A percentile compares a stretch with the other conserved stretches of the same genome.
phyloP scores from a whole-genome alignment of 169 alveolate genomes.

The Plasmodium gaboni region DNA sequence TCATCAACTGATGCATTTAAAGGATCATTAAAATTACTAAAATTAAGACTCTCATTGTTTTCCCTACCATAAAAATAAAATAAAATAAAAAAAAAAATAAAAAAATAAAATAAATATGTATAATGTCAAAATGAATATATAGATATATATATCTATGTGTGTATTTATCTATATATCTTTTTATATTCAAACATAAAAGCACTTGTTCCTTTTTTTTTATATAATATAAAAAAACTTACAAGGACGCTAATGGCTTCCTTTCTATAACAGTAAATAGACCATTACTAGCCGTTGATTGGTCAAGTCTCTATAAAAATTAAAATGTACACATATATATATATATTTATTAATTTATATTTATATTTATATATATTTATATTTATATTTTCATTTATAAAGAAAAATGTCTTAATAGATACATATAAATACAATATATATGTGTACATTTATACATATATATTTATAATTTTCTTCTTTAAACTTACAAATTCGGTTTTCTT shows the following conservation, averaged over 20 bases:
- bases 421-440: not conserved
- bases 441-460: not conserved
- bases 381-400: not conserved
- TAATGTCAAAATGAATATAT: not conserved
- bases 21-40: constrained; percentile 48
- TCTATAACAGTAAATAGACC: constrained; percentile 73
- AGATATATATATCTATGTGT: not conserved
- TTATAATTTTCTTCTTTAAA: not conserved
- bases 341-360: too few relatives aligned
- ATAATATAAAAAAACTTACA: constrained; percentile 25
- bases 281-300: constrained; percentile 59
- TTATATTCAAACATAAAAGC: not conserved
- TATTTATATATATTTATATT: too few relatives aligned
- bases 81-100: not conserved
- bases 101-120: not conserved
- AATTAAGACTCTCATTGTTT: constrained; percentile 42
- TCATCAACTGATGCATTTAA: constrained; percentile 15
- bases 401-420: not conserved
- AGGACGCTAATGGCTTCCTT: constrained; percentile 60
- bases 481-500: constrained; percentile 54
- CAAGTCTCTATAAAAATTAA: constrained; percentile 27
- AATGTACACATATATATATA: not conserved
- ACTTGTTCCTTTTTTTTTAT: not conserved
- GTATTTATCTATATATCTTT: not conserved
- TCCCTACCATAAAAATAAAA: constrained; percentile 12